These are phyloP conservation scores for Kitagawia praeruptora DNA, from an alignment of 129 eudicot species.

Conservation along the genomic window DNA sequence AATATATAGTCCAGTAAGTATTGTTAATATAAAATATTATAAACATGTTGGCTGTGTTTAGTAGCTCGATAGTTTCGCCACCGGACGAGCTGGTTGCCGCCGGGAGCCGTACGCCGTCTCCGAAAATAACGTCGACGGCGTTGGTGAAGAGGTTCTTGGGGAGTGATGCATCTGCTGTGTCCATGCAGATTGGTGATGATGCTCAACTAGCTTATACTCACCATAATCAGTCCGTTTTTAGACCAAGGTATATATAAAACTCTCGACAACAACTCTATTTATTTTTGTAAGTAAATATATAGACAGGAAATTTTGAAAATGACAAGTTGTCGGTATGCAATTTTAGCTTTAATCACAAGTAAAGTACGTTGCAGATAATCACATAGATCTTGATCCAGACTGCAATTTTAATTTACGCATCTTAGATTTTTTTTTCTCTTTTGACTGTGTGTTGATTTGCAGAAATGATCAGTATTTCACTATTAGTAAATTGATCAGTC, in stretches of 20 bases:
- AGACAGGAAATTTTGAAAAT: too few relatives aligned
- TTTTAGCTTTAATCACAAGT: too few relatives aligned
- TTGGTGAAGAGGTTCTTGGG: slow-evolving; percentile 37
- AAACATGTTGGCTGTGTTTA: slow-evolving; percentile 55
- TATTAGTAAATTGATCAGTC: too few relatives aligned
- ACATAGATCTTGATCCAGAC: too few relatives aligned
- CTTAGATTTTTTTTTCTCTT: neutral
- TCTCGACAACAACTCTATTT: too few relatives aligned
- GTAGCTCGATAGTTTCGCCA: slow-evolving; percentile 52
- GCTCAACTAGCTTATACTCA: slow-evolving; percentile 49
- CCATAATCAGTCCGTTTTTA: slow-evolving; percentile 32
- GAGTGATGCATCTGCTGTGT: slow-evolving; percentile 33
- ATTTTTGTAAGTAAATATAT: too few relatives aligned
- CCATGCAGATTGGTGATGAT: slow-evolving; percentile 36
- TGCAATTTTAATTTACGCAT: too few relatives aligned
- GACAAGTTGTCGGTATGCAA: neutral
- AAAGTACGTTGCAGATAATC: neutral
- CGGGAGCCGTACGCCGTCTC: slow-evolving; percentile 67
- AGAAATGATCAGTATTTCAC: neutral
- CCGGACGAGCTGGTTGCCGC: slow-evolving; percentile 74
- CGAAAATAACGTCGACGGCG: slow-evolving; percentile 42
- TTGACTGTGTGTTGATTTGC: neutral
- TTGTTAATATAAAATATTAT: neutral
- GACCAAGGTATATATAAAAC: slow-evolving; percentile 37
- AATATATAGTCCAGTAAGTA: neutral